These are phyloP conservation scores for Collybia sordida DNA, from an alignment of 768 basidiomycete species.

Conservation along the genomic window DNA sequence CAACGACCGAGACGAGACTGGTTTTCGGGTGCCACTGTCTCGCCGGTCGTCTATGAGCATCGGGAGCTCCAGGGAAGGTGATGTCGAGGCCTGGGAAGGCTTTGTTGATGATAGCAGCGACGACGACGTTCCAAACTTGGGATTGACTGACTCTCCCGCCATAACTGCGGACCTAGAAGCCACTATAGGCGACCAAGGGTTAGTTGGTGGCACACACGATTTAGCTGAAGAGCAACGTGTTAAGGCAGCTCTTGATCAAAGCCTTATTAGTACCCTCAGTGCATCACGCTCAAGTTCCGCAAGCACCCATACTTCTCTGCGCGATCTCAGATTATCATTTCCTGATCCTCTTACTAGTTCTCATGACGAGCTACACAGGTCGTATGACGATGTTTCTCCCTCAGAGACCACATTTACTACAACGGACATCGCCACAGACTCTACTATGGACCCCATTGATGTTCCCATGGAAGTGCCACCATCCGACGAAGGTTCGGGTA, in stretches of 20 bases:
- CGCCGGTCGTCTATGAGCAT: constrained; percentile 69
- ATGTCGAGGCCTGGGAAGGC: constrained; percentile 79
- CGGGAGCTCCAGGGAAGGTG: constrained; percentile 66
- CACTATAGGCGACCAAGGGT: constrained; percentile 21
- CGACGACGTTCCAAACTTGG: constrained; percentile 31
- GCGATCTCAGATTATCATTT: constrained; percentile 79
- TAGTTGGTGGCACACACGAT: constrained; percentile 33
- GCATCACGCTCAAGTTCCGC: constrained; percentile 65
- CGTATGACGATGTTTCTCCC: constrained; percentile 52
- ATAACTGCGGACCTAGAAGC: constrained; percentile 25
- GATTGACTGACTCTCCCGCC: constrained; percentile 30
- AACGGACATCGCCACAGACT: constrained; percentile 22
- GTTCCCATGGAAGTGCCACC: constrained; percentile 12
- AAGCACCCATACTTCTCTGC: constrained; percentile 59
- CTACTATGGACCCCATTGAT: constrained; percentile 16
- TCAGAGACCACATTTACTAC: constrained; percentile 30
- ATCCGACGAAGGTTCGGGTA: constrained; percentile 33
- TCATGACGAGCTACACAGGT: constrained; percentile 57
- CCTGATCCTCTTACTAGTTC: constrained; percentile 81
- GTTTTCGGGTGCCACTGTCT: constrained; percentile 51
- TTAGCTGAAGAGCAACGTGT: constrained; percentile 66
- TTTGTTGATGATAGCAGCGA: constrained; percentile 64
- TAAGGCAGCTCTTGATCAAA: constrained; percentile 77
- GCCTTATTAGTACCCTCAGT: constrained; percentile 77
- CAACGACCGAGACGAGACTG: constrained; percentile 59